Evolutionary conservation across 2,329 filamentous ascomycete genomes (phyloP).

Genomic region (Curvularia lunata): DNA sequence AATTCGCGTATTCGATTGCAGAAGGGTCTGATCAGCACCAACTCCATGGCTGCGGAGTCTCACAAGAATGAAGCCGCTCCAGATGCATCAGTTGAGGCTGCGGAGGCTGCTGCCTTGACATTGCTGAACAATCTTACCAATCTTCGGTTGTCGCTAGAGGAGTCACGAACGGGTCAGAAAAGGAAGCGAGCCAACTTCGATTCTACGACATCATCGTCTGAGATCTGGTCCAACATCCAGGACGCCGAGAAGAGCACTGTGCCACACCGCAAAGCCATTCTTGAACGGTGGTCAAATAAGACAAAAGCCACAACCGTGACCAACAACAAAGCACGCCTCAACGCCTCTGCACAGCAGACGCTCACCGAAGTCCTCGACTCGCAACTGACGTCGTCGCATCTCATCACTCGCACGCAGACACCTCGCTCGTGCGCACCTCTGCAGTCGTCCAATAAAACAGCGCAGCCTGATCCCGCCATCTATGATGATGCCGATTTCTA

Average conservation of each 20-base stretch:
- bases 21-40: conserved; percentile 83
- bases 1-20: conserved; percentile 92
- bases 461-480: conserved; percentile 55
- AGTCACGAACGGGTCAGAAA: conserved; percentile 64
- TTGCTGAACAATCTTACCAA: conserved; percentile 82
- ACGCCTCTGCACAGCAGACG: conserved; percentile 64
- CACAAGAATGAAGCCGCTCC: conserved; percentile 49
- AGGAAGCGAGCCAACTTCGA: conserved; percentile 60
- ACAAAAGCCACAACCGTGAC: conserved; percentile 68
- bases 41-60: conserved; percentile 59
- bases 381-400: conserved; percentile 71
- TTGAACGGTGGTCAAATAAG: conserved; percentile 92
- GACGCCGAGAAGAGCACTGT: conserved; percentile 66
- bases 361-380: conserved; percentile 72
- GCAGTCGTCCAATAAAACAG: conserved; percentile 59
- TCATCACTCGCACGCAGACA: conserved; percentile 71
- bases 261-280: conserved; percentile 69
- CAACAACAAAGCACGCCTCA: conserved; percentile 61
- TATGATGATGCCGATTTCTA: conserved; percentile 98
- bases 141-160: conserved; percentile 67
- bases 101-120: conserved; percentile 83
- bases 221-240: conserved; percentile 76
- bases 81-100: conserved; percentile 68
- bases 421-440: conserved; percentile 78
- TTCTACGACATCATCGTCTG: conserved; percentile 63